Base-by-base conservation (phyloP, 202 grass and related monocot genomes). In the Bolboschoenoplectus hybrid region DNA sequence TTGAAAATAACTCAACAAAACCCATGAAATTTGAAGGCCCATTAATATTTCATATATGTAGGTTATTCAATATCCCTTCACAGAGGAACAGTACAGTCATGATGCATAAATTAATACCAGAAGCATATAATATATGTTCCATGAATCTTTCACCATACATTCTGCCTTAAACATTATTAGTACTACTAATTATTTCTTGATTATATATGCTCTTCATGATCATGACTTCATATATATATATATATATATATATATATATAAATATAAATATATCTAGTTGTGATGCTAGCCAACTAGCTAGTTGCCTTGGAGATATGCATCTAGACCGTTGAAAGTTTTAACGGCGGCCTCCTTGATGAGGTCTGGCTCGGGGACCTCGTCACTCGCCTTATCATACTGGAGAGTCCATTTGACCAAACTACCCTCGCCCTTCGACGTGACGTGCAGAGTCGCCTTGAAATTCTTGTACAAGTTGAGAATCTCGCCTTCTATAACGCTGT, bases 401-500 rank as follows among this genome's bases (percentile, higher is more conserved):
- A 95, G 81, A 70, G 78, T 26, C 91, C 91, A 98, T 50, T 69
- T 95, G 3, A 94, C 91, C 55, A 82, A 56, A 80, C 89, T 88
- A 13, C 47, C 90, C 2, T 82, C 82, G 2, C 51, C 86, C 44
- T 88, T 88, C 6, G 91, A 86, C 12, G 38, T 61, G 50, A 98
- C 89, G 60, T 87, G 85, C 34, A 98, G 74, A 69, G 84, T 92
- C n/a, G 87, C 86, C 86, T 75, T 98, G 86, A 95, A 90, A 71
- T 83, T 95, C 79, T 92, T 98, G 91, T 92, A 95, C 63, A 86
- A 88, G 82, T 34, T 63, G 6, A 76, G 46, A 41, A 98, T 86
- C 87, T 98, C 96, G n/a, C 93, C 96, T 39, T 94, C 96, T 83
- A 98, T 86, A 74, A 98, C 91, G 82, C 80, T 92, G 87, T 95